Percentiles rank a stretch among this genome's conserved stretches.
These are phyloP conservation scores for Bipolaris bicolor DNA, from an alignment of 2,329 filamentous ascomycete genomes.

Conservation along the genomic window DNA sequence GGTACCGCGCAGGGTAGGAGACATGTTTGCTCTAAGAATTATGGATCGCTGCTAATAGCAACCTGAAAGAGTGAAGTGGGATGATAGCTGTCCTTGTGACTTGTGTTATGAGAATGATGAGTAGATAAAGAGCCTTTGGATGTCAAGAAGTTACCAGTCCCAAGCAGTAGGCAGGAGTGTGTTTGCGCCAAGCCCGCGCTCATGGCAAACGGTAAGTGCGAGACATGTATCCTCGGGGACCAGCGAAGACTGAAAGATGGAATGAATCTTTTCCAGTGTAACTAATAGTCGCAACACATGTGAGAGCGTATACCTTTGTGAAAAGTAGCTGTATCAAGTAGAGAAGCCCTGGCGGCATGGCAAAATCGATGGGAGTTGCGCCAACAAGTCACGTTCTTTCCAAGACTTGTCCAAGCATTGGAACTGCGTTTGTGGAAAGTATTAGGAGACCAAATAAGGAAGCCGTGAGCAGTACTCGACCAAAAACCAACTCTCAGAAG, in stretches of 20 bases:
- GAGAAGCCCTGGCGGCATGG: neutral
- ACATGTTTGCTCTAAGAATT: conserved; percentile 6
- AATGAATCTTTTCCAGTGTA: neutral
- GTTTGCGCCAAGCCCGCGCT: conserved; percentile 22
- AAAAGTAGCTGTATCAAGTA: neutral
- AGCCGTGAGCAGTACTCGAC: neutral
- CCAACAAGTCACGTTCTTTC: neutral
- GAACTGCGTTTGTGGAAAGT: neutral
- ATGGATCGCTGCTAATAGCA: neutral
- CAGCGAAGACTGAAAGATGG: neutral
- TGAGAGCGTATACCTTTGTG: neutral
- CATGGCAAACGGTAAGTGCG: conserved; percentile 1
- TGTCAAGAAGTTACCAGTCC: neutral
- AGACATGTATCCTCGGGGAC: neutral
- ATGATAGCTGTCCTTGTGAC: neutral
- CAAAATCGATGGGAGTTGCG: neutral
- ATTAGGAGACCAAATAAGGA: neutral
- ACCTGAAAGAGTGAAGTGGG: neutral
- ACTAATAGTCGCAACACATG: neutral
- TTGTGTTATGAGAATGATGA: no score
- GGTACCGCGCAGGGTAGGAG: neutral
- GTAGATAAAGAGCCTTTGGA: neutral
- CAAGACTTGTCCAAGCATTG: neutral
- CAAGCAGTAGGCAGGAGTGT: conserved; percentile 11
- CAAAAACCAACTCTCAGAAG: neutral